Evolutionary conservation across 495 filamentous ascomycete genomes (phyloP).

Genomic region (Thozetella sp.): DNA sequence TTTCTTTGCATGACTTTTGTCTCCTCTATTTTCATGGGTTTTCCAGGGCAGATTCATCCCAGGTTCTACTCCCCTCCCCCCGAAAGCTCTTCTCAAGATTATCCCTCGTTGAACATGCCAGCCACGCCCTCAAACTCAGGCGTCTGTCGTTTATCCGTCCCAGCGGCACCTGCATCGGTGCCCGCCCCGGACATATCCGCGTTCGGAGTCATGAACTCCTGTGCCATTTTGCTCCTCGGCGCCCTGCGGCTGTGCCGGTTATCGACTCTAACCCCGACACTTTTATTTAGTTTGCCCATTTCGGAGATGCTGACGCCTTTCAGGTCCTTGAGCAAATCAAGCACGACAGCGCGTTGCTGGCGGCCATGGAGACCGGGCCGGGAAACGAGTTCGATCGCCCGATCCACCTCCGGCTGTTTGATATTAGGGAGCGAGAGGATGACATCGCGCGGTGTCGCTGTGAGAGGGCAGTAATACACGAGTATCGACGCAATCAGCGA

Average conservation of each 20-base stretch:
- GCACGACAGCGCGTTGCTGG: slow-evolving; percentile 77
- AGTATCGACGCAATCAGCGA: slow-evolving; percentile 85
- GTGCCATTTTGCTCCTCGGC: slow-evolving; percentile 53
- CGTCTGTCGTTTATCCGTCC: slow-evolving; percentile 18
- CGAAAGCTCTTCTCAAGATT: slow-evolving; percentile 5
- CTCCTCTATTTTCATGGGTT: no score
- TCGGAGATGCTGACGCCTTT: slow-evolving; percentile 91
- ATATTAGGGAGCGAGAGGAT: slow-evolving; percentile 56
- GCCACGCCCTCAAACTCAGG: slow-evolving; percentile 45
- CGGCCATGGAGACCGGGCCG: slow-evolving; percentile 55
- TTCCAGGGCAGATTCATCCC: no score
- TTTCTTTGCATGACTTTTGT: background rate
- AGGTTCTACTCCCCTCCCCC: background rate
- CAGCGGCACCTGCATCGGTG: slow-evolving; percentile 9
- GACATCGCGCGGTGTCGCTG: slow-evolving; percentile 57
- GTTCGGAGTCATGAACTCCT: slow-evolving; percentile 53
- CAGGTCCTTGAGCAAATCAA: slow-evolving; percentile 85
- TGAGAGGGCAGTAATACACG: slow-evolving; percentile 67
- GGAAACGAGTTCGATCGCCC: slow-evolving; percentile 56
- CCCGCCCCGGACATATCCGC: background rate
- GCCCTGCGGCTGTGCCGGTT: slow-evolving; percentile 28
- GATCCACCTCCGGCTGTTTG: slow-evolving; percentile 59
- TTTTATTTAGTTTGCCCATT: slow-evolving; percentile 75
- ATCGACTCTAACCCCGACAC: slow-evolving; percentile 18
- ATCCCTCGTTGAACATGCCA: slow-evolving; percentile 35